A percentile compares a stretch with the other conserved stretches of the same genome.
Conservation (phyloP, 805 yeast species). For the Debaryomyces castellii region DNA sequence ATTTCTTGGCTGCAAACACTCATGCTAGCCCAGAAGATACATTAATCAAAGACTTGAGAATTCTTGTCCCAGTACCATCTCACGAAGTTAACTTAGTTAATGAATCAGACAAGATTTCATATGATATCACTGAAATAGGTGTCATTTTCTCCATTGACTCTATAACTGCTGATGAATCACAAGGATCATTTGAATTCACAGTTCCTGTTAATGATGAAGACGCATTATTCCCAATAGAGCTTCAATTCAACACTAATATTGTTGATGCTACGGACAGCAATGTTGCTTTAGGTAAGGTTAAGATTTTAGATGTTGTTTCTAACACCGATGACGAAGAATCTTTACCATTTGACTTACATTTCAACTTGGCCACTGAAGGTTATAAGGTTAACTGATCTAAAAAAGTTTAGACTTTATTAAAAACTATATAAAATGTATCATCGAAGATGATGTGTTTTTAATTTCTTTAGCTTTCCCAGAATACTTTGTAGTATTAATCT, state of each 20-base stretch:
- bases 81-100: constrained; percentile 51
- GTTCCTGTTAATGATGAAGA: constrained; percentile 79
- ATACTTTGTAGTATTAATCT: neutral
- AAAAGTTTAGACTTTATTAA: neutral
- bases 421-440: neutral
- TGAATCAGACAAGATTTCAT: constrained; percentile 50
- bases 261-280: constrained; percentile 42
- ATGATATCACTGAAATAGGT: constrained; percentile 66
- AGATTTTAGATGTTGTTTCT: constrained; percentile 57
- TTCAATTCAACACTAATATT: constrained; percentile 54
- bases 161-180: constrained; percentile 50
- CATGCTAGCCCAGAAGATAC: constrained; percentile 43
- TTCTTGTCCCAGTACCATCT: constrained; percentile 67
- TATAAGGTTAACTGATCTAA: constrained; percentile 40
- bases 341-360: constrained; percentile 68
- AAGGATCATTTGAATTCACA: constrained; percentile 78
- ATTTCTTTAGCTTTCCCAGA: neutral
- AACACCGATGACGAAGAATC: constrained; percentile 51
- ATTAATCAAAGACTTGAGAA: constrained; percentile 37
- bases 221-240: constrained; percentile 82
- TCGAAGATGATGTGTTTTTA: neutral
- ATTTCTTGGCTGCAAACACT: constrained; percentile 27
- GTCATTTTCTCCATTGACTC: constrained; percentile 61
- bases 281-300: constrained; percentile 62
- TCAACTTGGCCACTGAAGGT: constrained; percentile 57